These are phyloP conservation scores for Oryza longistaminata DNA, from an alignment of 176 grass and related monocot species.

Conservation along the genomic window DNA sequence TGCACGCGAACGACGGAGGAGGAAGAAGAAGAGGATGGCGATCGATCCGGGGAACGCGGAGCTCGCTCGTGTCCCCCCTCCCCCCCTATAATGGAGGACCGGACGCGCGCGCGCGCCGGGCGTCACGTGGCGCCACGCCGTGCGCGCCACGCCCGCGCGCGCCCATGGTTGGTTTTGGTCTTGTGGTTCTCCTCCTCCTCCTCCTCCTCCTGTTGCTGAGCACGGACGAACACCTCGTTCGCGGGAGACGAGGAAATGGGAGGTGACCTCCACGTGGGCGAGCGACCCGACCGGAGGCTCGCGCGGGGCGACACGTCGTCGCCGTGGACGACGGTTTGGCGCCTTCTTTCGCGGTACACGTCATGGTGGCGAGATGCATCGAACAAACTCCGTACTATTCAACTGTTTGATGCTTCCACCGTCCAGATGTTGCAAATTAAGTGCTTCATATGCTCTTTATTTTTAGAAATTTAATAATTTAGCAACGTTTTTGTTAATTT, in stretches of 20 bases:
- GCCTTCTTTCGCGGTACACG: no score
- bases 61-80: not conserved
- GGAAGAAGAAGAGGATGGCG: not conserved
- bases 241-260: not conserved
- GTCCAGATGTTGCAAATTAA: no score
- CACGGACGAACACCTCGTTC: no score
- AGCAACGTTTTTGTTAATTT: no score
- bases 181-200: not conserved
- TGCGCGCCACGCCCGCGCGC: not conserved
- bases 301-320: no score
- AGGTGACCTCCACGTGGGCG: not conserved
- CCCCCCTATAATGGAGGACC: slow-evolving; percentile 32
- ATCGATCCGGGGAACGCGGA: not conserved
- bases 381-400: no score
- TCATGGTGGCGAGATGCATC: no score
- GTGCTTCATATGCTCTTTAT: no score
- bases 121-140: slow-evolving; percentile 39
- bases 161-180: not conserved
- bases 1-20: not conserved
- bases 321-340: no score
- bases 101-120: not conserved
- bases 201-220: not conserved
- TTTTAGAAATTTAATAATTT: no score
- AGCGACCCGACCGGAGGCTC: not conserved
- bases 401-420: no score